Evolutionary conservation across 345 rosid genomes (phyloP), one percentile per base, ranked within the genome.

Genomic region (Hevea brasiliensis): DNA sequence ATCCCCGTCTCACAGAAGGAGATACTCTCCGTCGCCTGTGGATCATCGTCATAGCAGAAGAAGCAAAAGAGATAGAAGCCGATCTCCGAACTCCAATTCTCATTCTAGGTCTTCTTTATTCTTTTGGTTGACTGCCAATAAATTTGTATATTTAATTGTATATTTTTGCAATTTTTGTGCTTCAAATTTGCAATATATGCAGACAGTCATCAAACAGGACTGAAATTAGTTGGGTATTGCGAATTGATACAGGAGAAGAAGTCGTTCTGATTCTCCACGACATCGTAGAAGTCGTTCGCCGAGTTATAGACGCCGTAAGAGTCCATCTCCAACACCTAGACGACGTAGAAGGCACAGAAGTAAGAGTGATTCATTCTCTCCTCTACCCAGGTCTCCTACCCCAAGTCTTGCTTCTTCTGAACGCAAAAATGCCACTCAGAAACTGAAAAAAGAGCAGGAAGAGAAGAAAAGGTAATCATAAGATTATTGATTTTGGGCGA

Each of bases 1-100:
- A 44, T 89, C 94, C 75, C 94, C 94, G 72, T 85, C 92, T 71
- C 63, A 81, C 81, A 85, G 92, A 70, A 74, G 91, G 63, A 83
- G 89, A 57, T 64, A 68, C 74, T 79, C 84, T 1, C 83, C 76
- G 15, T 82, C 87, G 61, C 78, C 83, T 17, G 61, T 67, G 55
- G 47, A 48, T 29, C 80, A 75, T 79, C 85, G 82, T 58, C 78
- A 70, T 53, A 73, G 81, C 72, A 77, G 89, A 45, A 83, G 90
- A 62, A 74, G 73, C 73, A 79, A 84, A 40, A 82, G 92, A 14
- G 88, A 84, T 60, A 73, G 79, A 15, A 84, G 83, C 68, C 82
- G 82, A 41, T 84, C 86, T 41, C 84, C 87, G 10, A 64, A 78
- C 26, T 67, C 81, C 45, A 67, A 67, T 58, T 70, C 84, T 17